Base-by-base conservation (phyloP, 2,329 filamentous ascomycete genomes). In the Tothia fuscella region DNA sequence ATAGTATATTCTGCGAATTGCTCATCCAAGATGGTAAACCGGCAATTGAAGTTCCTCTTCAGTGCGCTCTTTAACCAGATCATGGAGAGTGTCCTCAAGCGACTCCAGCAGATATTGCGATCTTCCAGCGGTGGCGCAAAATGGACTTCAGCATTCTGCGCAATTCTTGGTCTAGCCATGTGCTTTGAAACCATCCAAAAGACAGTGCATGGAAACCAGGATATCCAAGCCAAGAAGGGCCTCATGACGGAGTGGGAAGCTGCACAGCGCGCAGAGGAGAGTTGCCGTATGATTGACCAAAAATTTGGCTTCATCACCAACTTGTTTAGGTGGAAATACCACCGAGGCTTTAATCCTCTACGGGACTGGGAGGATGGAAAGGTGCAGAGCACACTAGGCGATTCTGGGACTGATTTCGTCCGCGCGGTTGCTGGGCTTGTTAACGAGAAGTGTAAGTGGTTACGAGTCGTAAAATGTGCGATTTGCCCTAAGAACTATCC, bases 1-100 rank as follows among this genome's bases (percentile, higher is more conserved):
- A 19, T 38, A 17, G 13, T 25, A 6, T 48, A 38, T n/a, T 29
- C 16, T 2, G 54, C 53, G 21, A 56, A 51, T 47, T 61, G 56
- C n/a, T 58, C 57, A 3, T 65, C 66, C 2, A 60, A 64, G 41
- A 62, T 70, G 49, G 66, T 66, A 10, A 67, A 65, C 41, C 59
- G 63, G 12, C 67, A 70, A 46, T 56, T 70, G 13, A 70, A 70
- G 47, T 67, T 66, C 56, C 66, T 68, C 55, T 69, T 68, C 54
- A 53, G 54, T 12, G 50, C 59, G 17, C 53, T 69, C 13, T 66
- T 67, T 41, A 56, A 57, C 22, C 49, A 55, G 13, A 63, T 64
- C 37, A 62, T 65, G 49, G 51, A 56, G 16, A 55, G 57, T 6
- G 57, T 68, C 7, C 56, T 70, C 38, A 66, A 65, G 45, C 64